Evolutionary conservation across 2,329 filamentous ascomycete species (phyloP), one percentile per base, ranked within the genome.

Genomic region (Paracorniculantispora psalliotae): DNA sequence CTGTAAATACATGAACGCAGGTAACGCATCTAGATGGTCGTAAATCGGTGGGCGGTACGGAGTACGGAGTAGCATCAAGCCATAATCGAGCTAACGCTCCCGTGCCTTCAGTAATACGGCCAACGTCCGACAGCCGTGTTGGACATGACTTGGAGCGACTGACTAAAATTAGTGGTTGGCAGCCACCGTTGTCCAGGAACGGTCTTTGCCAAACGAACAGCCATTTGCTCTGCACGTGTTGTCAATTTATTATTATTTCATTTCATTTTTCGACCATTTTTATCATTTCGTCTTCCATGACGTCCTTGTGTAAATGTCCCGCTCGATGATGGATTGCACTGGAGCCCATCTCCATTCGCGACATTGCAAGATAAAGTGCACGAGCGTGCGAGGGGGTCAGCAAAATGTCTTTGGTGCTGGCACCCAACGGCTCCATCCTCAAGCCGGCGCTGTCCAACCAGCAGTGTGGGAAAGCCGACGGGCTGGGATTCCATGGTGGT

Each of bases 51-150:
- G 33, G 39, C 48, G 33, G 19, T 17, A 35, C 21, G n/a, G n/a
- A n/a, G n/a, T n/a, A n/a, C n/a, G n/a, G n/a, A n/a, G n/a, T n/a
- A n/a, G n/a, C n/a, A n/a, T n/a, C 48, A 35, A 26, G 48, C 30
- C 48, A 51, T 17, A 25, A 51, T n/a, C 28, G 30, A 33, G 46
- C 46, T 28, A 49, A 33, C 39, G 33, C 49, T n/a, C 21, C 23
- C 48, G 13, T 47, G 52, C 28, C 15, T 15, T 47, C 41, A 55
- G 28, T 8, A 55, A 47, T 39, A 26, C 52, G 52, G 52, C 21
- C 52, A 55, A 47, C 52, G 52, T 55, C 52, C 52, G 52, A 28
- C 37, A 33, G 39, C 7, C 50, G n/a, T 26, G 23, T 28, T n/a
- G 17, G 17, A 21, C 9, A 19, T 23, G 47, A 37, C 33, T 37